Evolutionary conservation across 139 green algal genomes (phyloP).

Genomic region (Chloropicon primus): DNA sequence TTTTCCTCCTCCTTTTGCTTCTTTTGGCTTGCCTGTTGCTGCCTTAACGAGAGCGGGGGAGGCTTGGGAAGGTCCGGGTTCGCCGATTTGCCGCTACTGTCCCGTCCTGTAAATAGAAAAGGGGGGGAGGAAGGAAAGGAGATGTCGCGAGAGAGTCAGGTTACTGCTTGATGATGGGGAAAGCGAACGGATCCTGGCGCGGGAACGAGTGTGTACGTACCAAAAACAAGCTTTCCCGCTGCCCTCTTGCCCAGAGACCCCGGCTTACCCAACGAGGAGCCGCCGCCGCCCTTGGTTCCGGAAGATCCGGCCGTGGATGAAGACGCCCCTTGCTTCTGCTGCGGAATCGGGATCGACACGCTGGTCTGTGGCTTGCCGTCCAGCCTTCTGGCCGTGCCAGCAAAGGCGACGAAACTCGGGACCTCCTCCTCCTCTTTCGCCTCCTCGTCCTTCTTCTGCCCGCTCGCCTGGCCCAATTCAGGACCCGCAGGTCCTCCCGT

Average conservation of each 20-base stretch:
- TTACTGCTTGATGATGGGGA: too few relatives aligned
- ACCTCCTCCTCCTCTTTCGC: conserved; percentile 24
- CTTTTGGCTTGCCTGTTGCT: not conserved
- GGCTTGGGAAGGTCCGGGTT: not conserved
- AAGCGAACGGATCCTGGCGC: too few relatives aligned
- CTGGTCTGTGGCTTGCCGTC: conserved; percentile 54
- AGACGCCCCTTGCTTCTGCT: not conserved
- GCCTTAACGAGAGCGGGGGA: not conserved
- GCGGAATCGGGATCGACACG: not conserved
- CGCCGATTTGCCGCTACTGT: not conserved
- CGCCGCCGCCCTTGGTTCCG: not conserved
- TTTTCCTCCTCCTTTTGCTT: not conserved
- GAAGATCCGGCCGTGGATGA: not conserved
- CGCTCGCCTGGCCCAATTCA: not conserved
- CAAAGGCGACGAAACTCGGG: conserved; percentile 58
- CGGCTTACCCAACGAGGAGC: not conserved
- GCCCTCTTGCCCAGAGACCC: not conserved
- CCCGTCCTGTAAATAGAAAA: not conserved
- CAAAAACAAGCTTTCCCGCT: not conserved
- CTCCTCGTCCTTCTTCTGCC: conserved; percentile 18
- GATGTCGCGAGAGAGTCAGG: too few relatives aligned
- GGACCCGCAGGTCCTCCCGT: conserved; percentile 4
- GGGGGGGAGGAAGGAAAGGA: not conserved
- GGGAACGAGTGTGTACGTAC: too few relatives aligned
- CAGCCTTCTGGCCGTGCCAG: conserved; percentile 47